Base-by-base conservation (phyloP, 1,139 yeast genomes). In the Taphrina communis region DNA sequence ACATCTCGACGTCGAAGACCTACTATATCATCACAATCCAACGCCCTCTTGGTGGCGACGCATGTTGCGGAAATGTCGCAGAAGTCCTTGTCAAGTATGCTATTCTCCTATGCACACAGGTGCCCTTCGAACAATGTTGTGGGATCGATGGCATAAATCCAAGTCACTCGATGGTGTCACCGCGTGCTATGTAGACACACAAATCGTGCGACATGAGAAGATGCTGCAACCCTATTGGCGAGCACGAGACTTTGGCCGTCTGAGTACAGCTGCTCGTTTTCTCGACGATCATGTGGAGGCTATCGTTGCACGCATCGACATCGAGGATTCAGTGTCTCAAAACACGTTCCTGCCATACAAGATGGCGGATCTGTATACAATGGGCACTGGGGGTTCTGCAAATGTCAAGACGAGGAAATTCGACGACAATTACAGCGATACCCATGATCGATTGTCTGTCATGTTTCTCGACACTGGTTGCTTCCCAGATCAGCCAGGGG, bases 401-500 rank as follows among this genome's bases (percentile, higher is more conserved):
- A 58, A 58, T n/a, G 53, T 58, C 19, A 58, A 58, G 52, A 58
- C 62, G 25, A 19, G 62, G 14, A 42, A 42, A 36, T 44, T 25
- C 21, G 62, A 44, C 5, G 62, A 58, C 1, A 58, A 58, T 31
- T 58, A 58, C 25, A 21, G 53, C n/a, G 62, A 58, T 44, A 58
- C 62, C 11, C 36, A 58, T n/a, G 62, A 58, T 44, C 17, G 62
- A 2, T 19, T 58, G 42, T 44, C 52, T 14, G 53, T 58, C 42
- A 44, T 44, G 41, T 58, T 58, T 44, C 36, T 58, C 11, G 62
- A 58, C 19, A 58, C 62, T 8, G 62, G 62, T 2, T 58, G 62
- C 53, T 58, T 58, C 17, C 62, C 62, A 6, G 62, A 58, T 36
- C 62, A 58, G 53, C 62, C 62, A 8, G 62, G 62, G 2, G 62